Base-by-base conservation (phyloP, 345 rosid species). In the Litchi chinensis region DNA sequence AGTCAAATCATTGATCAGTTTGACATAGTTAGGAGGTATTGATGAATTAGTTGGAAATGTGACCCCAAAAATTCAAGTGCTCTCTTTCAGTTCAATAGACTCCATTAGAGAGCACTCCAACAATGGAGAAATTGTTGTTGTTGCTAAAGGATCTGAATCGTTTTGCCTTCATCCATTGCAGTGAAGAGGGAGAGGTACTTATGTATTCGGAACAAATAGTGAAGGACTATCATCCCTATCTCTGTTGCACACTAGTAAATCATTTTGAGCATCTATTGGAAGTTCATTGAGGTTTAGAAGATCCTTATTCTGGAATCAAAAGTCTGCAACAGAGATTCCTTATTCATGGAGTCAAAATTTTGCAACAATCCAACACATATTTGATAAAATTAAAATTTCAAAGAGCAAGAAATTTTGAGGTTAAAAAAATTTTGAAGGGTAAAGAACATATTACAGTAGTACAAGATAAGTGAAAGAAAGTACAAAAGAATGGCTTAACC, bases 91-190 rank as follows among this genome's bases (percentile, higher is more conserved):
- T 57, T 87, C 89, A 44, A 84, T 60, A 10, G 92, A 77, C 66
- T 90, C 93, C 93, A 88, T 86, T 13, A 91, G 89, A 22, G 93
- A 90, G 78, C 92, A 92, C 79, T 93, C 98, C 78, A 95, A 77
- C 77, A 28, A 28, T 28, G 32, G 32, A 28, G 93, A 81, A 6
- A 93, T 91, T 0, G 88, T 88, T 5, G 91, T 87, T 52, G 92
- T 87, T 22, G 91, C 92, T 37, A 87, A 48, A 68, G 80, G 75
- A 72, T 75, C 80, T 6, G 76, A 74, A 56, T 95, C 96, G 22
- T 84, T 87, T 18, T 84, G 89, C 81, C 90, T 88, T 71, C 96
- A 86, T 74, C 97, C 83, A 81, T 93, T 95, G 75, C 92, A 92
- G 50, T 89, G 93, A 73, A 90, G 77, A 43, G 92, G 92, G 19